phyloP scores from a whole-genome alignment of 2,329 filamentous ascomycete species.

The Ceratocystis destructans region DNA sequence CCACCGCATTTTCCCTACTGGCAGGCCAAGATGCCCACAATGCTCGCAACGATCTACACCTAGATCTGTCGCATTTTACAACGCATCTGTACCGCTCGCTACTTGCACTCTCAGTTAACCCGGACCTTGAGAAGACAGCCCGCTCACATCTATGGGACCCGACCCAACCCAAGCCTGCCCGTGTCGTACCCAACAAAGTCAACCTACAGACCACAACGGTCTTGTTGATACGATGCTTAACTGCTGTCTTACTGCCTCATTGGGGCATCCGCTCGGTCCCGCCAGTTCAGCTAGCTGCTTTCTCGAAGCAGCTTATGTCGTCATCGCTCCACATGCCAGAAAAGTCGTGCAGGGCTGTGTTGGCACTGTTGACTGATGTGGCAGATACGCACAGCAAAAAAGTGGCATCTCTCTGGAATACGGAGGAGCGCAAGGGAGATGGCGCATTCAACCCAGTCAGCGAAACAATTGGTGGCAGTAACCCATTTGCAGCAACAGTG shows the following conservation, averaged over 20 bases:
- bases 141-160: conserved; percentile 60
- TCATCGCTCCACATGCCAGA: conserved; percentile 75
- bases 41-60: conserved; percentile 63
- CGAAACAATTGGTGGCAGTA: conserved; percentile 66
- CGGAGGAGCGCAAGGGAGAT: conserved; percentile 84
- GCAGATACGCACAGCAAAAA: conserved; percentile 70
- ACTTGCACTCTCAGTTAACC: conserved; percentile 61
- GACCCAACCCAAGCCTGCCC: conserved; percentile 32
- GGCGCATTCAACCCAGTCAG: conserved; percentile 66
- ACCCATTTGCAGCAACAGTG: conserved; percentile 77
- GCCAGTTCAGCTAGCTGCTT: conserved; percentile 74
- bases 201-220: conserved; percentile 94
- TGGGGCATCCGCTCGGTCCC: conserved; percentile 62
- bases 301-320: conserved; percentile 80
- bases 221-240: conserved; percentile 74
- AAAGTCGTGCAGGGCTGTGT: conserved; percentile 68
- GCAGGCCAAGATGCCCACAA: conserved; percentile 87
- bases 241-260: conserved; percentile 63
- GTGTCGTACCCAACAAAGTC: conserved; percentile 46
- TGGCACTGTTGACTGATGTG: conserved; percentile 65
- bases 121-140: conserved; percentile 70
- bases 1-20: conserved; percentile 91
- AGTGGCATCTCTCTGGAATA: conserved; percentile 79
- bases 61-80: conserved; percentile 92
- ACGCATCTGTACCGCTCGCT: conserved; percentile 83